Evolutionary conservation across 768 basidiomycete species (phyloP).

Genomic region (Rhodotorula graminis): DNA sequence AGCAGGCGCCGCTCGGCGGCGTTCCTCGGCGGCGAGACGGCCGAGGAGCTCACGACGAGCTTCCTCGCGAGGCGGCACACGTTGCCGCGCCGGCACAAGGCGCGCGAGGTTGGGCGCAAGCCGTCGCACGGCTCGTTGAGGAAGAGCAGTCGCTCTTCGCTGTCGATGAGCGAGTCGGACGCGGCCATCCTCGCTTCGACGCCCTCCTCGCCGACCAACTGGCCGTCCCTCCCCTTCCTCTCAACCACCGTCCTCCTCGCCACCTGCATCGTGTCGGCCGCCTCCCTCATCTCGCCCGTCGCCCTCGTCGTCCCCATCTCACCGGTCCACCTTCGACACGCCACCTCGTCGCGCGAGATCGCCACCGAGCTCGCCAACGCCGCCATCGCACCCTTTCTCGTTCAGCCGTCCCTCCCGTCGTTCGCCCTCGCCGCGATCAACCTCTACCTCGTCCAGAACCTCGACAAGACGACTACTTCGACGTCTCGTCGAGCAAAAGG

Average conservation of each 20-base stretch:
- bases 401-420: not conserved
- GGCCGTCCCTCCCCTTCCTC: not conserved
- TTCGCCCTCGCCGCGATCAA: not conserved
- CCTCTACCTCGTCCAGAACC: not conserved
- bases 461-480: not conserved
- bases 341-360: not conserved
- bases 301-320: constrained; percentile 9
- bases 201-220: not conserved
- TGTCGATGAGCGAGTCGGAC: not conserved
- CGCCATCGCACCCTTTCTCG: constrained; percentile 15
- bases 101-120: not conserved
- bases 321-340: constrained; percentile 15
- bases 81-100: constrained; percentile 6
- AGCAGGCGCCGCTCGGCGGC: not conserved
- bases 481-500: not conserved
- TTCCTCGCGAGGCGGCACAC: constrained; percentile 20
- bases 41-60: not conserved
- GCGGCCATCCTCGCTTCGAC: not conserved
- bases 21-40: not conserved
- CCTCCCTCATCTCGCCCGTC: not conserved
- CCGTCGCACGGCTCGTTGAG: not conserved
- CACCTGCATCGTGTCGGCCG: constrained; percentile 1
- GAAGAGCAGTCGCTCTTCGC: not conserved
- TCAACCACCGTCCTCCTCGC: not conserved
- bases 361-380: constrained; percentile 3